Percentiles rank a stretch among this genome's conserved stretches.
Evolutionary conservation across 163 green algal species (phyloP).

Genomic region (Prototheca cutis): DNA sequence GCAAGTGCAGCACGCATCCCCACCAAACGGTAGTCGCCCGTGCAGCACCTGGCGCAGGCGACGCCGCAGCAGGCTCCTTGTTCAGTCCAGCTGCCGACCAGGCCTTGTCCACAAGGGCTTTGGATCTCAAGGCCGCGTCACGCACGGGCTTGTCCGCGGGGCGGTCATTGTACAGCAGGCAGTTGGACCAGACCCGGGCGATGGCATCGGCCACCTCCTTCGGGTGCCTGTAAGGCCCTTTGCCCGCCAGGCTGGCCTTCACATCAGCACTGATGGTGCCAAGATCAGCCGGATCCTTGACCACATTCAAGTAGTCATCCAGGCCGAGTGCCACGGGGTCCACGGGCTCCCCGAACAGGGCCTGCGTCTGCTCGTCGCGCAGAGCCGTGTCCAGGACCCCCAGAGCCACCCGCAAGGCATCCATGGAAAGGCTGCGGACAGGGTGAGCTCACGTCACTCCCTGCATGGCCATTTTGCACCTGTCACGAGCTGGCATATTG

Average conservation of each 20-base stretch:
- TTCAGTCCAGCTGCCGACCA: not conserved
- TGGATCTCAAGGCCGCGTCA: not conserved
- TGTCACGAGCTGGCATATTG: not conserved
- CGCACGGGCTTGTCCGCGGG: conserved; percentile 1
- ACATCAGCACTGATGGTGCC: conserved; percentile 32
- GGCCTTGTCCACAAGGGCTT: not conserved
- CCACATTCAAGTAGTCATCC: conserved; percentile 33
- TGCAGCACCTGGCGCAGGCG: too few species aligned
- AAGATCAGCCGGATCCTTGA: conserved; percentile 43
- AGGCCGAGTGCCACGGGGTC: conserved; percentile 13
- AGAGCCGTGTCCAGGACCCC: conserved; percentile 5
- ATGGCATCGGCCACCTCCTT: conserved; percentile 15
- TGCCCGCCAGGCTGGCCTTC: conserved; percentile 10
- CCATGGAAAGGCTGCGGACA: not conserved
- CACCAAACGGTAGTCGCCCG: too few species aligned
- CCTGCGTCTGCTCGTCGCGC: conserved; percentile 2
- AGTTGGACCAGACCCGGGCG: conserved; percentile 41
- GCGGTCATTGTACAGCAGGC: conserved; percentile 33
- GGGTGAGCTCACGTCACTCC: not conserved
- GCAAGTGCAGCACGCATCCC: too few species aligned
- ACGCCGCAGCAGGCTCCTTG: not conserved
- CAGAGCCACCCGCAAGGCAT: not conserved
- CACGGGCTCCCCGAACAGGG: conserved; percentile 17
- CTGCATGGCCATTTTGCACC: not conserved
- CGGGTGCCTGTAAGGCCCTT: conserved; percentile 14